Evolutionary conservation across 768 basidiomycete genomes (phyloP).

Genomic region (Lentinula detonsa): DNA sequence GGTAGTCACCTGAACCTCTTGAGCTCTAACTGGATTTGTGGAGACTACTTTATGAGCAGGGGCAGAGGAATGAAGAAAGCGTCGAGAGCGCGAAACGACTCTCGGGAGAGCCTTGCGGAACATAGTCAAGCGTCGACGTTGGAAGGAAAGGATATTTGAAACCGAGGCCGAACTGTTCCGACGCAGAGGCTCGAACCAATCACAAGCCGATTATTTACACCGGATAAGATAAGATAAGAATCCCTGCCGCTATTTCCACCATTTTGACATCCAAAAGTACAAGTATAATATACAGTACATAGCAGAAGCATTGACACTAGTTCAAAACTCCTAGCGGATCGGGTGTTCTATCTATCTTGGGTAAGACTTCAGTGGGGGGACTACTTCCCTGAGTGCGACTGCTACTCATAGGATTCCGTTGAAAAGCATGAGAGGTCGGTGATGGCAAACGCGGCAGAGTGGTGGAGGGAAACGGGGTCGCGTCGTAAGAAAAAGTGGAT

Average conservation of each 20-base stretch:
- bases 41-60: constrained; percentile 56
- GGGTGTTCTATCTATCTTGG: neutral
- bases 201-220: neutral
- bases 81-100: constrained; percentile 40
- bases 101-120: constrained; percentile 58
- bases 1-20: constrained; percentile 67
- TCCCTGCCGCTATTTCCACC: too few relatives aligned
- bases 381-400: neutral
- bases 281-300: neutral
- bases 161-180: neutral
- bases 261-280: too few relatives aligned
- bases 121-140: constrained; percentile 31
- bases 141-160: neutral
- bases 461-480: constrained; percentile 26
- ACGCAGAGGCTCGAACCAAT: neutral
- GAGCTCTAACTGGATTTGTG: constrained; percentile 71
- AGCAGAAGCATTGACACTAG: neutral
- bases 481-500: constrained; percentile 37
- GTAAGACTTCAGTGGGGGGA: neutral
- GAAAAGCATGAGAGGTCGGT: constrained; percentile 34
- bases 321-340: constrained; percentile 15
- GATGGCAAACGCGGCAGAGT: constrained; percentile 49
- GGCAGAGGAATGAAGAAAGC: constrained; percentile 64
- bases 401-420: constrained; percentile 14
- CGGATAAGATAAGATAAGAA: neutral